Conservation (phyloP, 768 basidiomycete genomes). For the Leucosporidium creatinivorum region DNA sequence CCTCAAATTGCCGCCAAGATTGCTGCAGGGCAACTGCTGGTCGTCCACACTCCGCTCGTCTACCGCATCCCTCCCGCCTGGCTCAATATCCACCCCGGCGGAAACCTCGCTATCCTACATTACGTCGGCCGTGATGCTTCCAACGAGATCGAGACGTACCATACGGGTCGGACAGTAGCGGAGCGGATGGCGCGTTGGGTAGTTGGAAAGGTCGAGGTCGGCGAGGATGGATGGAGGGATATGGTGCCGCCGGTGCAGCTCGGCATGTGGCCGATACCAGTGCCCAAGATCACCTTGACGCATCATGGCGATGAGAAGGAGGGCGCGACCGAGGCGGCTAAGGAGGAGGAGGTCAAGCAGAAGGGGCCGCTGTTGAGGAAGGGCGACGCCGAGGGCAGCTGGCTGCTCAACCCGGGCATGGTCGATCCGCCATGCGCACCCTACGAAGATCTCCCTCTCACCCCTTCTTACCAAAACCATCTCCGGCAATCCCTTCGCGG, state of each 20-base stretch:
- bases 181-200: conserved; percentile 31
- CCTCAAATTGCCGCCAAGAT: conserved; percentile 10
- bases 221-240: conserved; percentile 28
- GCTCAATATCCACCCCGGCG: conserved; percentile 65
- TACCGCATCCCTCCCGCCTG: conserved; percentile 28
- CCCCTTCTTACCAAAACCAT: conserved; percentile 26
- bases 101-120: conserved; percentile 78
- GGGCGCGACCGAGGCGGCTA: background rate
- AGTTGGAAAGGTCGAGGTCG: conserved; percentile 20
- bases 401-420: conserved; percentile 13
- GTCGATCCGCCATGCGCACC: conserved; percentile 22
- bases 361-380: background rate
- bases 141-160: conserved; percentile 85
- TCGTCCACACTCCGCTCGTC: conserved; percentile 30
- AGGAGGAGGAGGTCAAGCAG: background rate
- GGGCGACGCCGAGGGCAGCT: background rate
- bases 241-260: conserved; percentile 32
- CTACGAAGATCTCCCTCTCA: conserved; percentile 20
- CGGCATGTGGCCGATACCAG: conserved; percentile 31
- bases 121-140: conserved; percentile 92
- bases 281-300: conserved; percentile 26
- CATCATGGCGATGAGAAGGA: background rate
- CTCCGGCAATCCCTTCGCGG: conserved; percentile 60
- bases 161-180: conserved; percentile 21
- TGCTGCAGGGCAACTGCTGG: conserved; percentile 21